Evolutionary conservation across 2,329 filamentous ascomycete genomes (phyloP).

Genomic region (Fusarium foetens): DNA sequence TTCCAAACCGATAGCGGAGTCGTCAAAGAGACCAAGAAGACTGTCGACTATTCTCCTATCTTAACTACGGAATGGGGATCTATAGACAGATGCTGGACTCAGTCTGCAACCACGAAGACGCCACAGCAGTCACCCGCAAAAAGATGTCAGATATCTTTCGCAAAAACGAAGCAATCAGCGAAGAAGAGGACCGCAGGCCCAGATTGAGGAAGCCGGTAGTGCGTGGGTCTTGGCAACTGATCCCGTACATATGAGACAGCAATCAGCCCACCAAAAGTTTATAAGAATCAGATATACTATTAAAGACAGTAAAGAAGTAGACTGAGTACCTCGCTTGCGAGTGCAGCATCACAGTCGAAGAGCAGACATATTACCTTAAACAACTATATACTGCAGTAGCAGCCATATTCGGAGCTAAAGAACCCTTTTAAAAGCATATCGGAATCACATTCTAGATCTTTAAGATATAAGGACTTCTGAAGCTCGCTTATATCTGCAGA

Average conservation of each 20-base stretch:
- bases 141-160: neutral
- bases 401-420: too few species aligned
- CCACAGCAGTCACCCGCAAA: neutral
- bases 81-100: neutral
- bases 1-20: rapidly evolving
- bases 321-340: too few species aligned
- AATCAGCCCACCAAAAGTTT: neutral
- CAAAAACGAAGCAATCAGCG: neutral
- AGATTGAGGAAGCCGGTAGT: neutral
- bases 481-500: rapidly evolving
- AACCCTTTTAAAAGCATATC: too few species aligned
- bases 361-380: too few species aligned
- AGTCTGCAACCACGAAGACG: neutral
- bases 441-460: too few species aligned
- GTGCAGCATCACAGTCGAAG: too few species aligned
- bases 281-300: rapidly evolving
- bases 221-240: neutral
- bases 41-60: too few species aligned
- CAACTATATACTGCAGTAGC: too few species aligned
- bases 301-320: neutral
- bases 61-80: neutral
- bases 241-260: too few species aligned
- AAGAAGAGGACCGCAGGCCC: neutral
- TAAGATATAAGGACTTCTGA: neutral
- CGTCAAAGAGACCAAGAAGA: neutral